Percentiles rank a stretch among this genome's conserved stretches.
phyloP scores from a whole-genome alignment of 1,284 basidiomycete species.

The Salmacisia buchloeana region DNA sequence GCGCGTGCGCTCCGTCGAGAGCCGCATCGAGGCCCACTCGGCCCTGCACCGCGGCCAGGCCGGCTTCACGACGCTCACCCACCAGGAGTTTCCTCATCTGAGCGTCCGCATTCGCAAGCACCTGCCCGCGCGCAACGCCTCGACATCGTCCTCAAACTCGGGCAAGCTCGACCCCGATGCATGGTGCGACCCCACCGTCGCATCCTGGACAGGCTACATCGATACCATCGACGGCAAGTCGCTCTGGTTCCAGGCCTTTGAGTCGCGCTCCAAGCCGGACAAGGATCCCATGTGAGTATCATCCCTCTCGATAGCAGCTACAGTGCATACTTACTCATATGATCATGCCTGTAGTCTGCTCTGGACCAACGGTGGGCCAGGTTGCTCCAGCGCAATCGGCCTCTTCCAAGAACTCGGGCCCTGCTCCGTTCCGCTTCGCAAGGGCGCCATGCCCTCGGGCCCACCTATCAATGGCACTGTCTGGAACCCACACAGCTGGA shows the following conservation, averaged over 20 bases:
- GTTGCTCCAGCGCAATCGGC: conserved; percentile 54
- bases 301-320: conserved; percentile 55
- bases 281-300: conserved; percentile 58
- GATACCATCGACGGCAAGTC: conserved; percentile 63
- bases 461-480: conserved; percentile 56
- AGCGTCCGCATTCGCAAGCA: conserved; percentile 24
- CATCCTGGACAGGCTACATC: conserved; percentile 53
- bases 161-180: conserved; percentile 27
- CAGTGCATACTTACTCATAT: neutral
- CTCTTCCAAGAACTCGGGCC: conserved; percentile 65
- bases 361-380: conserved; percentile 44
- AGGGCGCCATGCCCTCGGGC: conserved; percentile 19
- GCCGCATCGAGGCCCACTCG: neutral
- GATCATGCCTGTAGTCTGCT: conserved; percentile 16
- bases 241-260: conserved; percentile 80
- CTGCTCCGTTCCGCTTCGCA: conserved; percentile 43
- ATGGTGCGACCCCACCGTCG: conserved; percentile 43
- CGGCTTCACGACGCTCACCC: conserved; percentile 19
- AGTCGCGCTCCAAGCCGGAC: conserved; percentile 64
- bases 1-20: neutral
- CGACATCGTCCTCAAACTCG: neutral
- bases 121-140: neutral
- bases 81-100: conserved; percentile 35
- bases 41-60: neutral
- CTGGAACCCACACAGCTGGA: conserved; percentile 65